A percentile compares a stretch with the other conserved stretches of the same genome.
phyloP scores from a whole-genome alignment of 306 rosid species.

The Pueraria montana region DNA sequence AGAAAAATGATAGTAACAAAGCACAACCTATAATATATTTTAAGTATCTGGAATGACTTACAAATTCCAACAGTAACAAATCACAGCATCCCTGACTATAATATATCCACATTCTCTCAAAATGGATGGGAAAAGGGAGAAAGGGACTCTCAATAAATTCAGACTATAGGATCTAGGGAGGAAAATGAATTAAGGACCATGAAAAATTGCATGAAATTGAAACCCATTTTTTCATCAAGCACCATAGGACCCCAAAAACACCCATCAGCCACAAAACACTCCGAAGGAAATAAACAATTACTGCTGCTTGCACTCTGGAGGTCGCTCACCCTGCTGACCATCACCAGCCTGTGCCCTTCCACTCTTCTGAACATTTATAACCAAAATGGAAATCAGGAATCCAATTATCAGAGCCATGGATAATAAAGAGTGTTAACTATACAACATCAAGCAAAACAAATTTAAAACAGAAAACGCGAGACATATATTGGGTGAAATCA shows the following conservation, averaged over 20 bases:
- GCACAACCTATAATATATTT: slow-evolving; percentile 27
- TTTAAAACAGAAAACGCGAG: not conserved
- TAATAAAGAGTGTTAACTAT: not conserved
- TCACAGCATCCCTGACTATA: slow-evolving; percentile 54
- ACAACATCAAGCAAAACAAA: not conserved
- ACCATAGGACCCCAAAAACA: not conserved
- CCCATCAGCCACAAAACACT: slow-evolving; percentile 30
- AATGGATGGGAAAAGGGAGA: slow-evolving; percentile 23
- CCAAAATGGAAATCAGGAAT: not conserved
- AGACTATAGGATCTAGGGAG: slow-evolving; percentile 36
- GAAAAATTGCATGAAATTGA: slow-evolving; percentile 52
- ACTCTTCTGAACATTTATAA: slow-evolving; percentile 61
- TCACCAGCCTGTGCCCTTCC: slow-evolving; percentile 59
- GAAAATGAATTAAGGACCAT: slow-evolving; percentile 51
- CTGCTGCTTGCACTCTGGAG: slow-evolving; percentile 98
- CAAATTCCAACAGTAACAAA: slow-evolving; percentile 50
- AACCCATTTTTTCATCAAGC: slow-evolving; percentile 44
- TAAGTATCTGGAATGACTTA: slow-evolving; percentile 21
- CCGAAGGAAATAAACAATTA: slow-evolving; percentile 46
- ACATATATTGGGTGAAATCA: not conserved
- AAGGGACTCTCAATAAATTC: slow-evolving; percentile 47
- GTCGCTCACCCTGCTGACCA: slow-evolving; percentile 75
- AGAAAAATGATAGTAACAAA: not conserved
- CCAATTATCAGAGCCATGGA: not conserved
- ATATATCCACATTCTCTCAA: slow-evolving; percentile 53